A percentile compares a stretch with the other conserved stretches of the same genome.
phyloP scores from a whole-genome alignment of 164 flowering plant genomes.

The Nelumbo lutea region DNA sequence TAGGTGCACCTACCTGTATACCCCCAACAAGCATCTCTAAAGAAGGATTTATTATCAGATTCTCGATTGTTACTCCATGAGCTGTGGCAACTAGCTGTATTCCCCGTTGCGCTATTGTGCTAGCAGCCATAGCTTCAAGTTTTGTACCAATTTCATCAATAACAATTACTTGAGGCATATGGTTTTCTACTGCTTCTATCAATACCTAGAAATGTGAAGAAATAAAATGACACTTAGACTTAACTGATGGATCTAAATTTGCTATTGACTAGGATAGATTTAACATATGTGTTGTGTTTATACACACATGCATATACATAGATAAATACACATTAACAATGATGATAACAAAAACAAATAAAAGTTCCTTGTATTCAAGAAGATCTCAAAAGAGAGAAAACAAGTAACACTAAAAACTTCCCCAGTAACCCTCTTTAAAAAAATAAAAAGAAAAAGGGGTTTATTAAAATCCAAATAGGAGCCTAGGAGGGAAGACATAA shows the following conservation, averaged over 20 bases:
- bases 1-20: conserved; percentile 49
- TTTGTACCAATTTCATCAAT: conserved; percentile 98
- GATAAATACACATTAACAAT: too few relatives aligned
- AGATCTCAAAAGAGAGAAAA: too few relatives aligned
- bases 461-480: too few relatives aligned
- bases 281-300: too few relatives aligned
- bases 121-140: conserved; percentile 96
- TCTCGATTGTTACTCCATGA: conserved; percentile 93
- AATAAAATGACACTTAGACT: neutral
- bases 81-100: conserved; percentile 97
- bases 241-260: neutral
- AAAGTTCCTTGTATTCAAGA: too few relatives aligned
- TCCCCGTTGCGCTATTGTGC: conserved; percentile 96
- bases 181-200: conserved; percentile 97
- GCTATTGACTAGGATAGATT: neutral
- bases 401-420: too few relatives aligned
- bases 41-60: conserved; percentile 83
- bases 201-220: conserved; percentile 45
- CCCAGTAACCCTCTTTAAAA: too few relatives aligned
- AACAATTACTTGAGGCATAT: conserved; percentile 96
- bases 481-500: too few relatives aligned
- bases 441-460: too few relatives aligned
- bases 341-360: too few relatives aligned
- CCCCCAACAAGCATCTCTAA: conserved; percentile 97
- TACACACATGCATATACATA: too few relatives aligned